These are phyloP conservation scores for Lactifluus subvellereus DNA, from an alignment of 768 basidiomycete genomes.

Conservation along the genomic window DNA sequence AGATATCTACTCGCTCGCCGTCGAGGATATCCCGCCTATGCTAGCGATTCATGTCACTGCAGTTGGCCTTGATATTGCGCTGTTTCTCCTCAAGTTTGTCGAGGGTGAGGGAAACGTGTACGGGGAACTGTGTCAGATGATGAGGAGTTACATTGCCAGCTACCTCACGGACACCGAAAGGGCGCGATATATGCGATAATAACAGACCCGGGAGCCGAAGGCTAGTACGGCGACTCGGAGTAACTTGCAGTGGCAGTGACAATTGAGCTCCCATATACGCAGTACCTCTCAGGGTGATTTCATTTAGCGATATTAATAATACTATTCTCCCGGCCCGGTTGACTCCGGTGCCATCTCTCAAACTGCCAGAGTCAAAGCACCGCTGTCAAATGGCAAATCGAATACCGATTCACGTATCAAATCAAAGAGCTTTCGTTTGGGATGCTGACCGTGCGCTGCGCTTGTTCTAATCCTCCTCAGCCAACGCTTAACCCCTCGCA, in stretches of 20 bases:
- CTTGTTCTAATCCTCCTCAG: background rate
- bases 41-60: background rate
- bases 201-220: background rate
- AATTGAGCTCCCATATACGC: no score
- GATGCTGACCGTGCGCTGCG: conserved; percentile 61
- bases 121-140: conserved; percentile 8
- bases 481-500: conserved; percentile 29
- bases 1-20: conserved; percentile 2
- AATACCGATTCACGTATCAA: conserved; percentile 43
- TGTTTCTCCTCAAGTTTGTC: conserved; percentile 1
- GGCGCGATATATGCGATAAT: background rate
- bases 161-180: conserved; percentile 18
- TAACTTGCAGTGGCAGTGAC: no score
- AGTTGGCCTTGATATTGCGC: conserved; percentile 8
- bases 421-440: conserved; percentile 84
- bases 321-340: background rate
- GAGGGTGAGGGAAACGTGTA: conserved; percentile 1
- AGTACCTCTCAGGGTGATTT: no score
- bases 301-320: background rate
- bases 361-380: no score
- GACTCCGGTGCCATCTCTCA: no score
- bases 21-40: conserved; percentile 19
- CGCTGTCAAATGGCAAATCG: background rate
- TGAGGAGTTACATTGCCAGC: conserved; percentile 15
- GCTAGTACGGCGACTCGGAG: background rate